A percentile compares a stretch with the other conserved stretches of the same genome.
These are phyloP conservation scores for Coffea humblotiana DNA, from an alignment of 305 asterid species.

Conservation along the genomic window DNA sequence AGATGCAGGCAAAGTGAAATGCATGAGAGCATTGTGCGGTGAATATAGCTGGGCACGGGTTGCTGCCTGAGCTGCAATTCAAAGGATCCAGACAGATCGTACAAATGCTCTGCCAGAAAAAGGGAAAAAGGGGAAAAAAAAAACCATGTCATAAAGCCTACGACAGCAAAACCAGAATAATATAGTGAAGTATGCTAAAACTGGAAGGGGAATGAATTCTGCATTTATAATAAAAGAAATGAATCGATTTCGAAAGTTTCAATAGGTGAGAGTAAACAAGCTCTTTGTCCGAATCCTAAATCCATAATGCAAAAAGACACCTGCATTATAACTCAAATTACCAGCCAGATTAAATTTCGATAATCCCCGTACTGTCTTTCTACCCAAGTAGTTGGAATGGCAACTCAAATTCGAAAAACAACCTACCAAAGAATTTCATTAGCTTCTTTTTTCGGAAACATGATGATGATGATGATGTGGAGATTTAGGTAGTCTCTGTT, in stretches of 20 bases:
- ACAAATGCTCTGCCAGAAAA: slow-evolving; percentile 56
- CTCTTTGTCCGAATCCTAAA: neutral
- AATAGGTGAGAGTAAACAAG: neutral
- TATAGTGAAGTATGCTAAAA: neutral
- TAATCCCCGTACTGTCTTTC: neutral
- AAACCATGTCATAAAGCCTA: neutral
- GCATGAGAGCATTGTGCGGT: slow-evolving; percentile 93
- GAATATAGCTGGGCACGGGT: slow-evolving; percentile 83
- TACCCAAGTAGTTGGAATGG: neutral
- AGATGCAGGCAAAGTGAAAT: slow-evolving; percentile 86
- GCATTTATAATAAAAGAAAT: neutral
- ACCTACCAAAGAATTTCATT: neutral
- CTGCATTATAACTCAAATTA: neutral
- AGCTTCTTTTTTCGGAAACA: neutral
- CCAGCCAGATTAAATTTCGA: neutral
- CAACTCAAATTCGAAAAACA: neutral
- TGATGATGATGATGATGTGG: neutral
- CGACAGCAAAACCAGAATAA: neutral
- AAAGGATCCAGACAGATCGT: slow-evolving; percentile 81
- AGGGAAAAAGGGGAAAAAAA: neutral
- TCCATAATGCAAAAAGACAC: neutral
- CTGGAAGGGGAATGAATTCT: neutral
- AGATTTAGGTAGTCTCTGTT: neutral
- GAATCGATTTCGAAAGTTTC: neutral
- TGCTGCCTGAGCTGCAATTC: slow-evolving; percentile 60